Base-by-base conservation (phyloP, 148 eudicot genomes). In the Rhododendron mucronatum region DNA sequence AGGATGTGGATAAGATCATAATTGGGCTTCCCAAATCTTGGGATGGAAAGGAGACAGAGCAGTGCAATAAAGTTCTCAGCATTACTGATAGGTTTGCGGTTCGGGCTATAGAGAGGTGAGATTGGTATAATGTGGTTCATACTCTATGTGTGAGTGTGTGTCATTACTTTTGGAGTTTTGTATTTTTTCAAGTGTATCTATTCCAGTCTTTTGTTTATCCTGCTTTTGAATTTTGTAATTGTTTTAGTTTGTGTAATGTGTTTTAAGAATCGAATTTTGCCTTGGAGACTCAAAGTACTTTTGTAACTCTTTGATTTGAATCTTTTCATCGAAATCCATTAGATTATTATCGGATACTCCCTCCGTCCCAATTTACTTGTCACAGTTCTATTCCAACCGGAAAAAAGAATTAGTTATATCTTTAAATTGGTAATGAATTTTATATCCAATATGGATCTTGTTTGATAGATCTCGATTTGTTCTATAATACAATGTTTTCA, bases 51-150 rank as follows among this genome's bases (percentile, higher is more conserved):
- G 71, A 55, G 71, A 81, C 71, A 1, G 71, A 81, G 48, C 71
- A 81, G 33, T 81, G 73, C 47, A 81, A 81, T 65, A 81, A 81
- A 81, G 48, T 81, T 57, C 83, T 71, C 18, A 81, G 83, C 9
- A 14, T 81, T 7, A 71, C 83, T 8, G 50, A 71, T 7, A 57
- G 83, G 48, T 23, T 81, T 14, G 83, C 71, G 0, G 87, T 85
- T 45, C 71, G 83, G 63, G 87, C 87, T 63, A 83, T 83, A 35
- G 83, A 85, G 73, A 85, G 87, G 87, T 85, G 65, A 85, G 78
- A 35, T 45, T 39, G 16, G 45, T 39, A 11, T 23, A 45, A 20
- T 1, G 35, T 79, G 33, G 35, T 23, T 85, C 78, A 50, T 8
- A 41, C 30, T 75, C n/a, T 48, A 0, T 16, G n/a, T 80, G 4